A percentile compares a stretch with the other conserved stretches of the same genome.
These are phyloP conservation scores for Tulasnella sp. DNA, from an alignment of 768 basidiomycete species.

Conservation along the genomic window DNA sequence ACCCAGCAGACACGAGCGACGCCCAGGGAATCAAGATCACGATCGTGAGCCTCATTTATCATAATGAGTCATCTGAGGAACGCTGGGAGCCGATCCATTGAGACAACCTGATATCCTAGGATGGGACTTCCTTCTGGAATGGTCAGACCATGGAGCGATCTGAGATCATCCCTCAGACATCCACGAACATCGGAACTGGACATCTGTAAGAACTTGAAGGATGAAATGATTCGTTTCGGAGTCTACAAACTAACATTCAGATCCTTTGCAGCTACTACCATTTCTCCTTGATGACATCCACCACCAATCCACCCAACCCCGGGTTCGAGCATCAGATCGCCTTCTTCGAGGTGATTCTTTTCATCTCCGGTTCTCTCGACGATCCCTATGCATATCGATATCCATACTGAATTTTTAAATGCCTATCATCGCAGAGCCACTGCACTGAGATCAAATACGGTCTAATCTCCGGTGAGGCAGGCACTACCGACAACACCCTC, in stretches of 20 bases:
- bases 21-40: conserved; percentile 41
- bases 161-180: conserved; percentile 34
- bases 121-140: conserved; percentile 12
- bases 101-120: no score
- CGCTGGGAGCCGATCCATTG: no score
- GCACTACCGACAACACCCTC: conserved; percentile 37
- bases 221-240: no score
- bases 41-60: conserved; percentile 25
- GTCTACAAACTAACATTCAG: no score
- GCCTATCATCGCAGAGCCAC: conserved; percentile 30
- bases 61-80: no score
- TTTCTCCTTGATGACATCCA: conserved; percentile 42
- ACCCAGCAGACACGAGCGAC: conserved; percentile 44
- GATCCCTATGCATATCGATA: no score
- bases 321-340: conserved; percentile 48
- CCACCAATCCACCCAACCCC: conserved; percentile 36
- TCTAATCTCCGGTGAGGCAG: conserved; percentile 24
- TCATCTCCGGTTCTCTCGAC: no score
- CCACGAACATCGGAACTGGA: conserved; percentile 43
- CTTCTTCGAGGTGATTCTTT: conserved; percentile 32
- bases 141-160: conserved; percentile 4
- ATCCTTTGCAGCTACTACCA: conserved; percentile 35
- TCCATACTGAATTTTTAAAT: no score
- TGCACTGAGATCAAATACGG: conserved; percentile 57
- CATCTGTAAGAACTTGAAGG: conserved; percentile 26